Conservation (phyloP, 2,329 filamentous ascomycete genomes). For the Pseudocercospora fuligena region DNA sequence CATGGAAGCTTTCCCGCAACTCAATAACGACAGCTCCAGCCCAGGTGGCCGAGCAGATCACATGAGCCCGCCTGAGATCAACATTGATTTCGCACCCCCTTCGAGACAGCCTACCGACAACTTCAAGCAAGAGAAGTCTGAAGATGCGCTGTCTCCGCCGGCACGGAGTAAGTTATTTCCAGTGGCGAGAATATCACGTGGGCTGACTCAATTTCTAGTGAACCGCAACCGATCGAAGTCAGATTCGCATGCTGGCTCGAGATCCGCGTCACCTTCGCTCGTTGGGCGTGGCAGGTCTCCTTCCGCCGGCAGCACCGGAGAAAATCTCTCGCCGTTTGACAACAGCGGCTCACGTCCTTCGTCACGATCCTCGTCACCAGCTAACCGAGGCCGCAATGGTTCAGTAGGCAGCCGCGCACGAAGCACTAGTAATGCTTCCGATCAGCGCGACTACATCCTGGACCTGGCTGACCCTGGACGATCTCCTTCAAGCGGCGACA, state of each 20-base stretch:
- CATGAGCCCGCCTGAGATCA: conserved; percentile 92
- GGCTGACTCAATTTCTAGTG: conserved; percentile 21
- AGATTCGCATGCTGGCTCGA: conserved; percentile 60
- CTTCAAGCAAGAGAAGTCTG: conserved; percentile 60
- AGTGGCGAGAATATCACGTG: conserved; percentile 8
- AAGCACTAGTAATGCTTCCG: conserved; percentile 57
- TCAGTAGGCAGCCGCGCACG: conserved; percentile 47
- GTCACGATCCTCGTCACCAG: conserved; percentile 52
- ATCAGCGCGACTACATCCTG: conserved; percentile 78
- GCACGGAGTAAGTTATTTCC: conserved; percentile 58
- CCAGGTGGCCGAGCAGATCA: conserved; percentile 65
- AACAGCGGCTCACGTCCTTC: conserved; percentile 31
- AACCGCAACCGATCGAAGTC: conserved; percentile 64
- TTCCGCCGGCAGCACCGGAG: conserved; percentile 34
- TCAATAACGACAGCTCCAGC: conserved; percentile 50
- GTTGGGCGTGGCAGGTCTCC: conserved; percentile 42
- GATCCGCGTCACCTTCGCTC: conserved; percentile 49
- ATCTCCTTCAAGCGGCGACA: conserved; percentile 66
- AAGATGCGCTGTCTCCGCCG: conserved; percentile 83
- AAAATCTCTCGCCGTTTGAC: conserved; percentile 51
- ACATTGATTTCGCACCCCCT: conserved; percentile 86
- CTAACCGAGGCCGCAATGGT: conserved; percentile 36
- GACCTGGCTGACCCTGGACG: conserved; percentile 88
- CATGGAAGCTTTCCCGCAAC: conserved; percentile 56
- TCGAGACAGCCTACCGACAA: conserved; percentile 49